These are phyloP conservation scores for Castanospermum australe DNA, from an alignment of 306 rosid species.

Conservation along the genomic window DNA sequence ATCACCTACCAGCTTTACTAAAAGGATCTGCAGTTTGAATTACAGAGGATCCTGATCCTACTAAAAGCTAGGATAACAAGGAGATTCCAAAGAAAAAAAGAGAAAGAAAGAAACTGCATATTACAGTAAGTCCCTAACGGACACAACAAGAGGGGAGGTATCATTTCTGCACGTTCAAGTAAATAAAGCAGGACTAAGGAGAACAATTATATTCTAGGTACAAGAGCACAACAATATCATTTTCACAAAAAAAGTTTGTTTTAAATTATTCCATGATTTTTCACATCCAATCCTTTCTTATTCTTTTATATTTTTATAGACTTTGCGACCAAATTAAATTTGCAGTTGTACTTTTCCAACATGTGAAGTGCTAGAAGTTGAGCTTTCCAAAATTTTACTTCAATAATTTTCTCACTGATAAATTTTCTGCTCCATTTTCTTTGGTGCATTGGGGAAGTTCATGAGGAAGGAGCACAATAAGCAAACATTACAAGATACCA, in stretches of 20 bases:
- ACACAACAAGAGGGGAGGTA: background rate
- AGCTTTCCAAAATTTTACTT: no score
- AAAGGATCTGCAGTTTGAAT: no score
- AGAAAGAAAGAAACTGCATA: no score
- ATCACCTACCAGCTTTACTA: background rate
- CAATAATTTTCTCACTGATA: background rate
- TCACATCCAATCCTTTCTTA: background rate
- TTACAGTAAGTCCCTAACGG: background rate
- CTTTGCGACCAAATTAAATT: background rate
- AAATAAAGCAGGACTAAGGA: background rate
- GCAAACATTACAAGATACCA: background rate
- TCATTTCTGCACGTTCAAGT: background rate
- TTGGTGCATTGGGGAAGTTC: background rate
- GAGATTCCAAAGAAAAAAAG: background rate
- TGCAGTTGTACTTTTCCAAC: background rate
- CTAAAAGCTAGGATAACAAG: background rate
- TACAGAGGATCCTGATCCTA: no score
- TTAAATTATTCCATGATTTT: background rate
- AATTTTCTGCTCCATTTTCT: background rate
- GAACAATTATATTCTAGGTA: background rate
- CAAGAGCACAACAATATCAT: background rate
- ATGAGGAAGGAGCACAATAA: background rate
- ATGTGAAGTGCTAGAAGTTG: background rate
- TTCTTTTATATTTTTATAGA: background rate
- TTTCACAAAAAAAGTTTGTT: background rate